phyloP scores from a whole-genome alignment of 208 protist species.

The Tritrichomonas musculus region DNA sequence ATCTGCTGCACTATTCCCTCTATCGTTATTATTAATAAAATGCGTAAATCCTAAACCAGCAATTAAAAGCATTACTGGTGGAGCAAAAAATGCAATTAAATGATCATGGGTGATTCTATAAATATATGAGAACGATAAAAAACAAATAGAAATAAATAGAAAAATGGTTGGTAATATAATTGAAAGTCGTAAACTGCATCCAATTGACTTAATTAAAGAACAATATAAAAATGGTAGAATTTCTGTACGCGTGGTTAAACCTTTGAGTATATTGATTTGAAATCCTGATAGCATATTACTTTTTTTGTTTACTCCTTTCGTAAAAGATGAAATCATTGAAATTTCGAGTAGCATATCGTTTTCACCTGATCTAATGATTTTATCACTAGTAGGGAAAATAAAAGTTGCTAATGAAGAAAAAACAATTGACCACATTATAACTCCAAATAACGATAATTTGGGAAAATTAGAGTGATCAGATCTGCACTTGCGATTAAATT shows the following conservation, averaged over 20 bases:
- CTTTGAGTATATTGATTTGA: not conserved
- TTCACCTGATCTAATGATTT: not conserved
- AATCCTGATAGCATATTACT: not conserved
- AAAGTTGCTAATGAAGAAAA: not conserved
- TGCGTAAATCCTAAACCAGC: not conserved
- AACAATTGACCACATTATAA: not conserved
- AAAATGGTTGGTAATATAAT: not conserved
- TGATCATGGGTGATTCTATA: not conserved
- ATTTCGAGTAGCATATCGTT: not conserved
- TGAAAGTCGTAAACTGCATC: not conserved
- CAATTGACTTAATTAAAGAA: not conserved
- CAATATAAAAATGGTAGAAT: not conserved
- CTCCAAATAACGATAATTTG: not conserved
- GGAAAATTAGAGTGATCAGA: not conserved
- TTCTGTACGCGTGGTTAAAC: not conserved
- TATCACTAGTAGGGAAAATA: not conserved
- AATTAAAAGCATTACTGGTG: not conserved
- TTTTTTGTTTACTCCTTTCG: not conserved
- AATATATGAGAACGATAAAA: not conserved
- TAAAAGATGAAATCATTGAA: not conserved
- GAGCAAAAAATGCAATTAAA: not conserved
- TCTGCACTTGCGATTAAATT: not conserved
- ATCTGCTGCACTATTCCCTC: not conserved
- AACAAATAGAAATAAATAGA: not conserved
- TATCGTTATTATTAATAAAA: not conserved